Percentiles rank a stretch among this genome's conserved stretches.
These are phyloP conservation scores for Lactifluus rugatus DNA, from an alignment of 768 basidiomycete species.

Conservation along the genomic window DNA sequence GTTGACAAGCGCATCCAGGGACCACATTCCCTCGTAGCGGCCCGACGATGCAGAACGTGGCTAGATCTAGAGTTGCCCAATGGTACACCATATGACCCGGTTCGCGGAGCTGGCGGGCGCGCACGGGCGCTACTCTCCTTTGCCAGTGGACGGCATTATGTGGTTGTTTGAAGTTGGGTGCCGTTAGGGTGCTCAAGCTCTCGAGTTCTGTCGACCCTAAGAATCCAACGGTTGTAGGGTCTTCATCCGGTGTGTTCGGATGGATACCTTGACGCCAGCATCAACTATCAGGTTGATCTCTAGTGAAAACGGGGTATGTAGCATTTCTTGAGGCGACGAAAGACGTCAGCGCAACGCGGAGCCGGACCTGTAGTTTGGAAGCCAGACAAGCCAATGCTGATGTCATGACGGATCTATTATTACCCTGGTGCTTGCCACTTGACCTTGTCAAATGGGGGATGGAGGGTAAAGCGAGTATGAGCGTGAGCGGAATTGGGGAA, in stretches of 20 bases:
- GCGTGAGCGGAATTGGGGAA: neutral
- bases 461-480: neutral
- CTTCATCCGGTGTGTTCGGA: conserved; percentile 39
- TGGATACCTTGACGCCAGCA: conserved; percentile 43
- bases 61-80: conserved; percentile 42
- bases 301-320: conserved; percentile 34
- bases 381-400: neutral
- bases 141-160: conserved; percentile 7
- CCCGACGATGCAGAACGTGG: conserved; percentile 34
- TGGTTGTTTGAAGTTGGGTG: neutral
- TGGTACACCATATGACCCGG: conserved; percentile 33
- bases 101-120: conserved; percentile 14
- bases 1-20: conserved; percentile 31
- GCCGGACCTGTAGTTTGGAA: conserved; percentile 45
- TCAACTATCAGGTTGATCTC: conserved; percentile 43
- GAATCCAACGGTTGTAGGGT: conserved; percentile 22
- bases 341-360: conserved; percentile 36
- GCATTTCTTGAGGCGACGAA: conserved; percentile 24
- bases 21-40: neutral
- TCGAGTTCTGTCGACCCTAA: conserved; percentile 18
- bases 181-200: conserved; percentile 44
- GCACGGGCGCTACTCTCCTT: neutral
- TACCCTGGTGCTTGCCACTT: conserved; percentile 30
- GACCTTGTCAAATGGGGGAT: conserved; percentile 34
- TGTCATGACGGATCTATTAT: neutral